Percentiles rank a stretch among this genome's conserved stretches.
phyloP scores from a whole-genome alignment of 2,329 filamentous ascomycete genomes.

The Harringtonia aguacate region DNA sequence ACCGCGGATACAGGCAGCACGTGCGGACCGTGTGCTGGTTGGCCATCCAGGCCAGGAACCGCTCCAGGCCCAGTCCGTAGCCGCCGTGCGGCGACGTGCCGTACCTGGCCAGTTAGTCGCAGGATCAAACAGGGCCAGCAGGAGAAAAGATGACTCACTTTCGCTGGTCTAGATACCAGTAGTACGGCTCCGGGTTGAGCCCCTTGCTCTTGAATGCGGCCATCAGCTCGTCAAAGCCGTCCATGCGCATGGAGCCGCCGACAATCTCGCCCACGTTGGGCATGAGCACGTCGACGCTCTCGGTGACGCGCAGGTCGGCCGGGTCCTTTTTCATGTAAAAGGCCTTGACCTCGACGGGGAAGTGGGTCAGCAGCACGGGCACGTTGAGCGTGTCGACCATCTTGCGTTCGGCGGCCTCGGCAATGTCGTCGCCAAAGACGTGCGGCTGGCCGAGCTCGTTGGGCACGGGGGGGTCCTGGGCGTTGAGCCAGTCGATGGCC shows the following conservation, averaged over 20 bases:
- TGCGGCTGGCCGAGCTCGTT: conserved; percentile 91
- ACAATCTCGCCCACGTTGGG: conserved; percentile 96
- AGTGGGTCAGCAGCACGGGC: conserved; percentile 75
- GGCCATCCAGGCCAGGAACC: conserved; percentile 55
- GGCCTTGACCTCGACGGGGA: conserved; percentile 94
- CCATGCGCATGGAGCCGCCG: conserved; percentile 93
- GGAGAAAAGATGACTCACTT: conserved; percentile 50
- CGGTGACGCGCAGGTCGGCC: conserved; percentile 71
- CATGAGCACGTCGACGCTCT: conserved; percentile 78
- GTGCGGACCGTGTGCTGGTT: conserved; percentile 55
- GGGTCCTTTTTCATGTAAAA: conserved; percentile 97
- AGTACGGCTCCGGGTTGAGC: conserved; percentile 78
- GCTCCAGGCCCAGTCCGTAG: conserved; percentile 64
- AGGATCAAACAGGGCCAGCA: neutral
- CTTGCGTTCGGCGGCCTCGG: conserved; percentile 80
- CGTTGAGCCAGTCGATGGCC: conserved; percentile 86
- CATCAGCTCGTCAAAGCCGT: conserved; percentile 81
- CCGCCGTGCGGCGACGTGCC: conserved; percentile 39
- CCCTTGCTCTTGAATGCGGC: conserved; percentile 78
- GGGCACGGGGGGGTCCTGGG: conserved; percentile 67
- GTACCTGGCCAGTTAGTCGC: conserved; percentile 48
- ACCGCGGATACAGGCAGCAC: conserved; percentile 67
- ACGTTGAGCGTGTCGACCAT: conserved; percentile 97
- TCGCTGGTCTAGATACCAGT: conserved; percentile 97
- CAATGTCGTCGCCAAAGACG: conserved; percentile 92